Base-by-base conservation (phyloP, 805 yeast species). In the Yamadazyma sp. region DNA sequence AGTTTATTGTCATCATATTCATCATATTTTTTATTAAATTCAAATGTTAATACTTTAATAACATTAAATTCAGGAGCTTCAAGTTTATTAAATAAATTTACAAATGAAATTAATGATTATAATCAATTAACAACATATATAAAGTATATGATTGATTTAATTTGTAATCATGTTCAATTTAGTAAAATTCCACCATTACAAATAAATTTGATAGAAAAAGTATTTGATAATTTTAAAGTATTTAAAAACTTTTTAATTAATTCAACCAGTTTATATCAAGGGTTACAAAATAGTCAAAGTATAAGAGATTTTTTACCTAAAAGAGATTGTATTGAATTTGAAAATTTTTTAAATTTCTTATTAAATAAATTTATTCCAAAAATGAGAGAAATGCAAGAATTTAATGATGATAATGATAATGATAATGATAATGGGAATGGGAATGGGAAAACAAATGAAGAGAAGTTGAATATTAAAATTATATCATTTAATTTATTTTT, bases 41-140 rank as follows among this genome's bases (percentile, higher is more conserved):
- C 66, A 0, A 53, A 58, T 15, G 48, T 59, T 15, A 54, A 55
- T 10, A 62, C 71, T 0, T 46, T 57, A n/a, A 42, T 56, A 19
- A 45, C 63, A 17, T 52, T 65, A 53, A 50, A 52, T 26, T 44
- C 48, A 14, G 73, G 73, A 6, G 56, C 70, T 1, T 52, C 64
- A 3, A 47, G 60, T 3, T 46, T 67, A 10, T 36, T 59, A 21
- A 35, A 39, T 27, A 63, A 56, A 29, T 47, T 50, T 11, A 47
- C 58, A 23, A 37, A 42, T 9, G 62, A 55, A 14, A 50, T 52
- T 2, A 30, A 36, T 5, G 26, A 45, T 3, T 36, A 15, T 23
- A 27, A 31, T 5, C 32, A 38, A 10, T 23, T 44, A 15, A 37
- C 42, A 4, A 30, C 33, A 12, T 32, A 13, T 18, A 23, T 44